These are phyloP conservation scores for Helotiales sp. DNA, from an alignment of 2,329 filamentous ascomycete genomes.

Conservation along the genomic window DNA sequence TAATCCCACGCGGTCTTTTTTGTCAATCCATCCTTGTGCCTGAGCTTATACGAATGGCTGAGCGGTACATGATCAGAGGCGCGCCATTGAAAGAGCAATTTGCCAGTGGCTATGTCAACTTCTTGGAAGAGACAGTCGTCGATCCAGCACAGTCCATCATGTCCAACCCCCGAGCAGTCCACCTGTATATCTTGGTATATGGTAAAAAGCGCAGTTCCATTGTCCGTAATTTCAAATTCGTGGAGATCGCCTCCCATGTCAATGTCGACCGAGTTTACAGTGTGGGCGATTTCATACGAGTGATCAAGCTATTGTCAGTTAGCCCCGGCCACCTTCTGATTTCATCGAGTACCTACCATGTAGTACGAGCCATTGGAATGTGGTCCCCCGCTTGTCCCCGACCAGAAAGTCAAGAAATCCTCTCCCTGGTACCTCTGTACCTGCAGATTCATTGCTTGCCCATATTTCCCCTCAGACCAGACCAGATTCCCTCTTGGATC, in stretches of 20 bases:
- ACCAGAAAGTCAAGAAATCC: slow-evolving; percentile 55
- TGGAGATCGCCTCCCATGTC: slow-evolving; percentile 19
- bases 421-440: slow-evolving; percentile 50
- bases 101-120: slow-evolving; percentile 54
- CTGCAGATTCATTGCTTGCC: slow-evolving; percentile 30
- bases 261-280: slow-evolving; percentile 3
- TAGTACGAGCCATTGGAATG: slow-evolving; percentile 39
- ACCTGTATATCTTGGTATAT: slow-evolving; percentile 20
- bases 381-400: slow-evolving; percentile 50
- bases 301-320: slow-evolving; percentile 12
- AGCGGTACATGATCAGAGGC: slow-evolving; percentile 45
- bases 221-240: slow-evolving; percentile 18
- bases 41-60: slow-evolving; percentile 24
- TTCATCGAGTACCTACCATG: slow-evolving; percentile 3
- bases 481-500: slow-evolving; percentile 27
- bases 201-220: slow-evolving; percentile 21
- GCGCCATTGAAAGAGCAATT: slow-evolving; percentile 56
- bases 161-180: slow-evolving; percentile 12
- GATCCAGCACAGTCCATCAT: slow-evolving; percentile 28
- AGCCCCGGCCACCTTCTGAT: not conserved
- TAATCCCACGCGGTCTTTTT: slow-evolving; percentile 32
- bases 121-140: slow-evolving; percentile 48
- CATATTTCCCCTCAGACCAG: slow-evolving; percentile 28
- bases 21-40: slow-evolving; percentile 14
- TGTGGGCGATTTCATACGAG: slow-evolving; percentile 17